Evolutionary conservation across 106 monocot genomes (phyloP).

Genomic region (Platanthera zijinensis): DNA sequence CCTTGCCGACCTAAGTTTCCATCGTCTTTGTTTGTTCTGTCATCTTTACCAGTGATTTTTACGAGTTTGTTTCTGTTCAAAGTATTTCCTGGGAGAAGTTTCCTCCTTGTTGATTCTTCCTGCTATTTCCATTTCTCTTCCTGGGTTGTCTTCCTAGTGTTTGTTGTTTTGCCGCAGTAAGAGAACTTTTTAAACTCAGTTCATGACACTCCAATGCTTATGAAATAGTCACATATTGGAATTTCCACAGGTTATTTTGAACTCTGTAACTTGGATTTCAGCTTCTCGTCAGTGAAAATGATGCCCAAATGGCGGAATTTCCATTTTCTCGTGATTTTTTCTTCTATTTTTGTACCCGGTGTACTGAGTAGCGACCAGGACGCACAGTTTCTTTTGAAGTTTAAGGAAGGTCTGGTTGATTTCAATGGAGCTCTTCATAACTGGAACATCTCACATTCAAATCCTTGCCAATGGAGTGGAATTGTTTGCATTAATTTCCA

Average conservation of each 20-base stretch:
- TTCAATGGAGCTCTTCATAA: conserved; percentile 22
- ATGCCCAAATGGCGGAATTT: conserved; percentile 6
- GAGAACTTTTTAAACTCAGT: not conserved
- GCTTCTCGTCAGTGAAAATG: not conserved
- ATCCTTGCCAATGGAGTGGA: conserved; percentile 57
- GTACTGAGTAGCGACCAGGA: conserved; percentile 8
- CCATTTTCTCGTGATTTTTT: not conserved
- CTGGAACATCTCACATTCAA: conserved; percentile 35
- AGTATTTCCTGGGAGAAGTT: not conserved
- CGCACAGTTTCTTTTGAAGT: conserved; percentile 26
- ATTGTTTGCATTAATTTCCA: conserved; percentile 26
- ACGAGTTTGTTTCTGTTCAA: not conserved
- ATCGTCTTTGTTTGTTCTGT: not conserved
- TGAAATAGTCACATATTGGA: not conserved
- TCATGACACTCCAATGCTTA: not conserved
- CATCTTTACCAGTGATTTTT: not conserved
- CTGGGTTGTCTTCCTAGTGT: not conserved
- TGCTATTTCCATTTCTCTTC: not conserved
- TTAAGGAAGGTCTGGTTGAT: conserved; percentile 43
- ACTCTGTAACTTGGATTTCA: not conserved
- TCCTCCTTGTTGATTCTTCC: not conserved
- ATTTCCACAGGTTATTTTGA: not conserved
- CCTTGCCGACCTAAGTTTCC: not conserved
- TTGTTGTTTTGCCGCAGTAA: not conserved
- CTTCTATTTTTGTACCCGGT: not conserved